Base-by-base conservation (phyloP, 306 rosid genomes). In the Elaeagnus macrophylla region DNA sequence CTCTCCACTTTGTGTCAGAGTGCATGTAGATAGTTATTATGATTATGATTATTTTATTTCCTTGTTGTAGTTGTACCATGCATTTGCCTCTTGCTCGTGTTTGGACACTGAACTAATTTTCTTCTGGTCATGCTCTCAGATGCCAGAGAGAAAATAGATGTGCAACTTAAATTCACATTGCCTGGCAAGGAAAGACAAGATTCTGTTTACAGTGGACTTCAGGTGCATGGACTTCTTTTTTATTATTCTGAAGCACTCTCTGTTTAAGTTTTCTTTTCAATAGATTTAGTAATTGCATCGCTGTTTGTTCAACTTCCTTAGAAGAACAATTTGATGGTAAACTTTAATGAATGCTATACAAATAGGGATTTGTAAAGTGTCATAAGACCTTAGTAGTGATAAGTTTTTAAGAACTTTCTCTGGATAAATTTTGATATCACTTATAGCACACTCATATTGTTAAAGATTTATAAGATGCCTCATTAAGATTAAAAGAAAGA, bases 171-270 rank as follows among this genome's bases (percentile, higher is more conserved):
- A 63, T 91, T 87, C 67, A 66, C 95, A 18, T 48, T 80, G 53
- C 99, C 99, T 9, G 99, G 99, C 37, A 91, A 91, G 81, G 99
- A 91, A 76, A 78, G 99, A 70, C 99, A 91, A 67, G 93, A 91
- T 75, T 91, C 96, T 37, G 99, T 91, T 61, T 91, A 72, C 82
- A 84, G 69, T 52, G 95, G 99, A 59, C 76, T 91, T 51, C 95
- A 87, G 95, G 99, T 80, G 81, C 66, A 68, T 68, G 64, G 61
- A 49, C 39, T 61, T 17, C 39, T n/a, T 9, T 54, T 37, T 7
- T 36, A 47, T 48, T 37, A 9, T 58, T 15, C 32, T 25, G 32
- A 25, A 5, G 32, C 32, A 25, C 32, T 25, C 32, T 40, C 8
- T 53, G 41, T 20, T 10, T 44, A 9, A 5, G 17, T 61, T 49